A percentile compares a stretch with the other conserved stretches of the same genome.
phyloP scores from a whole-genome alignment of 2,329 filamentous ascomycete species.

The Colletotrichum karsti region DNA sequence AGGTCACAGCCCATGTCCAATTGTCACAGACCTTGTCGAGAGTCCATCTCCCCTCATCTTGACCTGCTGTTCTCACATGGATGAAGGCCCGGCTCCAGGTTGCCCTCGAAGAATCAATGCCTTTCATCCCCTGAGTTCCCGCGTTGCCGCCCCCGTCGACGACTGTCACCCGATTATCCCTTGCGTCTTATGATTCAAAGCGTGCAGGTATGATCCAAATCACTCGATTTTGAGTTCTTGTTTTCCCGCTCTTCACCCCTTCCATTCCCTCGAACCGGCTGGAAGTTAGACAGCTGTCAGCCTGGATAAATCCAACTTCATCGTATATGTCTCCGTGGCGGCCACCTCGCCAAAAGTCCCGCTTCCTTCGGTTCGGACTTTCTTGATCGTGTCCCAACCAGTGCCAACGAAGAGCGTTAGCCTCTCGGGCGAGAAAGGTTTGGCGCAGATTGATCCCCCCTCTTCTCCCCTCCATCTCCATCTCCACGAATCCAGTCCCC shows the following conservation, averaged over 20 bases:
- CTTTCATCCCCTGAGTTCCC: neutral
- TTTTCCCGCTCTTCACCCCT: neutral
- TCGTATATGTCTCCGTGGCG: neutral
- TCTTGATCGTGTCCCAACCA: no score
- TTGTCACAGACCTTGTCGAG: neutral
- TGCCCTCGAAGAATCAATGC: neutral
- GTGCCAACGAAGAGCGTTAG: neutral
- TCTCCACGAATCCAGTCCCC: constrained; percentile 25
- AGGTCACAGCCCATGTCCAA: neutral
- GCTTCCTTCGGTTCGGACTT: neutral
- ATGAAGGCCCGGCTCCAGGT: neutral
- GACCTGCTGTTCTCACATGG: neutral
- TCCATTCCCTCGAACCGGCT: neutral
- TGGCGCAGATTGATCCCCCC: neutral
- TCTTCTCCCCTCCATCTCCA: constrained; percentile 17
- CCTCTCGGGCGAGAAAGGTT: neutral
- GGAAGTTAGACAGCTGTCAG: neutral
- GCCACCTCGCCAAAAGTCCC: neutral
- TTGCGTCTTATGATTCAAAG: neutral
- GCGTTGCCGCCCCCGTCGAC: neutral
- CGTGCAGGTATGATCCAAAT: neutral
- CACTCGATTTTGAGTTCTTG: neutral
- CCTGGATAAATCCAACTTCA: neutral
- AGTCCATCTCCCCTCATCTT: neutral
- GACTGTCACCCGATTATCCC: constrained; percentile 14